Base-by-base conservation (phyloP, 2,329 filamentous ascomycete genomes). In the Penicillium sp. region DNA sequence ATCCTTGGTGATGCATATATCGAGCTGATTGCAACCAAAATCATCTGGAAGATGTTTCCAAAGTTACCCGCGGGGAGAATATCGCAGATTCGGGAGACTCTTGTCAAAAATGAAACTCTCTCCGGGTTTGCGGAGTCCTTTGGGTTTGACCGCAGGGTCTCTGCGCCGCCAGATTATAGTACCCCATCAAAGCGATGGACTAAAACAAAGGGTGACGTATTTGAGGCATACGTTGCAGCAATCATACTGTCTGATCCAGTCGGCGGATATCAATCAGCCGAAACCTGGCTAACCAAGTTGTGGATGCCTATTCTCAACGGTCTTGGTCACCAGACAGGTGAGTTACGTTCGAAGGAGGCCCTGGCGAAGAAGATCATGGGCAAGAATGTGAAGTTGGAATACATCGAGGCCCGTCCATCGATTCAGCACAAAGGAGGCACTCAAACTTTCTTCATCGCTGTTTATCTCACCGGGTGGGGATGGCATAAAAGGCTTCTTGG, bases 1-100 rank as follows among this genome's bases (percentile, higher is more conserved):
- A 92, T 93, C 76, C 80, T 96, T 7, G 93, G 93, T 6, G 93
- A 97, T 69, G 88, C 90, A 18, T 93, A 93, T 64, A 78, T 96
- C 48, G 89, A 95, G 66, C 75, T 92, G 48, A 85, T 92, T 44
- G 84, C 92, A 5, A 87, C 89, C 0, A 82, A 85, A 16, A 80
- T 95, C 48, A 88, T 97, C 55, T 90, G 85, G 72, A 78, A 85
- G 54, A 89, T 84, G 8, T 94, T 92, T 65, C 80, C 81, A 1
- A 74, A 81, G 11, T 77, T 90, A 9, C 69, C 83, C 0, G 80
- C 88, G 0, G 92, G 92, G 3, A 82, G 85, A 55, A 85, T 86
- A 64, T 87, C 88, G 9, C 88, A 92, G 59, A 76, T 94, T 16
- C 86, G 93, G 47, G 92, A 97, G 71, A 74, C 83, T 7, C 79